Percentiles rank a stretch among this genome's conserved stretches.
These are phyloP conservation scores for Curvularia lunata DNA, from an alignment of 2,329 filamentous ascomycete species.

Conservation along the genomic window DNA sequence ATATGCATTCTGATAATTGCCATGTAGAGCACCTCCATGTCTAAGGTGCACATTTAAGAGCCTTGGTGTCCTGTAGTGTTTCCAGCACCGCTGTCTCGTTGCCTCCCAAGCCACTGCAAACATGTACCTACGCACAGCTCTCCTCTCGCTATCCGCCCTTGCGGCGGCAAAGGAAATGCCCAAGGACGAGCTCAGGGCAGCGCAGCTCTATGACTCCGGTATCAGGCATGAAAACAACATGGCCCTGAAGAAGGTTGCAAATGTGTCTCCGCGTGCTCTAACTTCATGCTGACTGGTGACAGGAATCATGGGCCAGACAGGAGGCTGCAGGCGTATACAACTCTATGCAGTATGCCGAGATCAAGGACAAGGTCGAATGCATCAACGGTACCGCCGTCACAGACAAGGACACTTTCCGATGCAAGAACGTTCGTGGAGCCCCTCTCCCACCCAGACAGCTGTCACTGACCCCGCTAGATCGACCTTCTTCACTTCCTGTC, in stretches of 20 bases:
- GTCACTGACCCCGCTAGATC: slow-evolving; percentile 42
- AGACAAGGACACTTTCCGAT: slow-evolving; percentile 47
- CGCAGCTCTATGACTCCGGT: slow-evolving; percentile 50
- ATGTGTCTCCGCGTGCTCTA: not conserved
- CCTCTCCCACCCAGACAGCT: no score
- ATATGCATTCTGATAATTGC: slow-evolving; percentile 17
- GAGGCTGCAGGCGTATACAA: slow-evolving; percentile 42
- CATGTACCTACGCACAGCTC: slow-evolving; percentile 39
- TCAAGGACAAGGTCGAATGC: slow-evolving; percentile 45
- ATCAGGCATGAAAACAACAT: slow-evolving; percentile 48
- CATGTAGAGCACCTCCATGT: slow-evolving; percentile 20
- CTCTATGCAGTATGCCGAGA: slow-evolving; percentile 44
- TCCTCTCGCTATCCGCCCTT: slow-evolving; percentile 45
- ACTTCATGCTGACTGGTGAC: slow-evolving; percentile 27
- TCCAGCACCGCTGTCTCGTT: slow-evolving; percentile 3
- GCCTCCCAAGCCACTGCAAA: slow-evolving; percentile 15
- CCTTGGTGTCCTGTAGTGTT: not conserved
- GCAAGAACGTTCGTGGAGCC: slow-evolving; percentile 25
- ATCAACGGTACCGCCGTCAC: slow-evolving; percentile 47
- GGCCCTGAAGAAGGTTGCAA: slow-evolving; percentile 41
- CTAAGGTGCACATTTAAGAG: slow-evolving; percentile 30
- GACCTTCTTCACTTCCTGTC: slow-evolving; percentile 64
- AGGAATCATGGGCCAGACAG: slow-evolving; percentile 49
- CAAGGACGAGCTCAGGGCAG: slow-evolving; percentile 44
- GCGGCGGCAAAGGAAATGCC: slow-evolving; percentile 44